These are phyloP conservation scores for Azolla pinnata DNA, from an alignment of 75 land plant species.

Conservation along the genomic window DNA sequence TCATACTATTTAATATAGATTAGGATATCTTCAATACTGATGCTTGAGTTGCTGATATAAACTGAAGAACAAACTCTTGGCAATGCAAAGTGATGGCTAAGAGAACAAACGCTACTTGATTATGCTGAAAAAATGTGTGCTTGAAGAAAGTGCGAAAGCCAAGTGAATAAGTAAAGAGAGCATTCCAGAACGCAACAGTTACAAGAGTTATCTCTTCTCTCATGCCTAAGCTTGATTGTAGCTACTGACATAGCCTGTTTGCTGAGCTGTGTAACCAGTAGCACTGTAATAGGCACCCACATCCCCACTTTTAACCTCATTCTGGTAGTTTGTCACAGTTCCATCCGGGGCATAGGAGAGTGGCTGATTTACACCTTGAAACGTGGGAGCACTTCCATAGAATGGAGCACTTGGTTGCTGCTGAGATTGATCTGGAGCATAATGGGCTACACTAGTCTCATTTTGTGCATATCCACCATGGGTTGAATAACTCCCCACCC, in stretches of 20 bases:
- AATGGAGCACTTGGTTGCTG: neutral
- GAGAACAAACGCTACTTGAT: too few relatives aligned
- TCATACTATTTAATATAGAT: too few relatives aligned
- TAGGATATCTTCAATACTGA: too few relatives aligned
- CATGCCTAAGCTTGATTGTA: neutral
- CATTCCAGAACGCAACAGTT: too few relatives aligned
- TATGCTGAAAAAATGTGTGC: too few relatives aligned
- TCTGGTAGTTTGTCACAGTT: too few relatives aligned
- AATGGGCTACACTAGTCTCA: neutral
- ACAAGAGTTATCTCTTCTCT: neutral
- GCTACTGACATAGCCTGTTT: neutral
- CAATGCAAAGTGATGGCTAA: too few relatives aligned
- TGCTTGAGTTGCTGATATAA: too few relatives aligned
- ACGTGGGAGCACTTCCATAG: slow-evolving; percentile 1
- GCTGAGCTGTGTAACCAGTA: neutral
- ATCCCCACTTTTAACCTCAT: neutral
- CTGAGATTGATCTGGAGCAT: neutral
- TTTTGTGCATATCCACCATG: neutral
- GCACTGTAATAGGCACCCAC: slow-evolving; percentile 1
- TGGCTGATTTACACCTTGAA: neutral
- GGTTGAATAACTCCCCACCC: neutral
- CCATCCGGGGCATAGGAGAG: neutral
- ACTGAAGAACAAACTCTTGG: too few relatives aligned
- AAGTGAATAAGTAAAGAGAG: too few relatives aligned
- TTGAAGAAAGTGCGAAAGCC: too few relatives aligned